A percentile compares a stretch with the other conserved stretches of the same genome.
Conservation (phyloP, 2,329 filamentous ascomycete species). For the Lasiodiplodia gonubiensis region DNA sequence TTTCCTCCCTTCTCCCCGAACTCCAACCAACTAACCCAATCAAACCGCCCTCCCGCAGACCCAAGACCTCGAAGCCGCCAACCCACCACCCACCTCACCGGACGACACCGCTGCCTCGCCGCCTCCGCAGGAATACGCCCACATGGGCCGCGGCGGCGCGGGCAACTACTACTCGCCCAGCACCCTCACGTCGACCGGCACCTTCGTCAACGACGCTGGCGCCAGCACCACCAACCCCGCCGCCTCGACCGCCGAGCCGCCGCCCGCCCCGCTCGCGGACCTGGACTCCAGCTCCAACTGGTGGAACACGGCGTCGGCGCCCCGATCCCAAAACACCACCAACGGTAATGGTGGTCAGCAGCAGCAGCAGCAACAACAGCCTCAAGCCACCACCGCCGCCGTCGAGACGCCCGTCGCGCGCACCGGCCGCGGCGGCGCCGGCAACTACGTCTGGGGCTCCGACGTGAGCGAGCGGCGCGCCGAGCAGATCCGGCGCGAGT, state of each 20-base stretch:
- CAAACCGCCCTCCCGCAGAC: neutral
- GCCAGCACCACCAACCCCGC: neutral
- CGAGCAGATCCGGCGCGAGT: constrained; percentile 10
- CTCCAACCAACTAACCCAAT: neutral
- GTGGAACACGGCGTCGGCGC: constrained; percentile 15
- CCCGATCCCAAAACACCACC: neutral
- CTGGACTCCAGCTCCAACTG: constrained; percentile 17
- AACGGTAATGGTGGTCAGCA: neutral
- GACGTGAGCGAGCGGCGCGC: constrained; percentile 6
- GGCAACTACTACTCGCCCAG: constrained; percentile 55
- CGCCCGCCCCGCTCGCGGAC: constrained; percentile 28
- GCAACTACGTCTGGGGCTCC: constrained; percentile 51
- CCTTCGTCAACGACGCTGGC: constrained; percentile 37
- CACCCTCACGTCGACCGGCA: constrained; percentile 46
- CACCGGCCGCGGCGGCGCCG: constrained; percentile 53
- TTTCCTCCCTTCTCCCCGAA: neutral
- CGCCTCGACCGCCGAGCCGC: constrained; percentile 20
- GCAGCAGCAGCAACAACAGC: constrained; percentile 34
- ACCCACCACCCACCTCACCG: constrained; percentile 35
- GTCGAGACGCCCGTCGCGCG: constrained; percentile 42
- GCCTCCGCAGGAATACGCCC: constrained; percentile 48
- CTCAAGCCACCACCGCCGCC: constrained; percentile 40
- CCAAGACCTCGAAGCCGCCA: constrained; percentile 35
- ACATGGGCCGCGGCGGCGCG: constrained; percentile 53
- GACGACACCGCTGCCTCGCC: constrained; percentile 31